Evolutionary conservation across 1,284 basidiomycete species (phyloP), one percentile per base, ranked within the genome.

Genomic region (Irpex sp.): DNA sequence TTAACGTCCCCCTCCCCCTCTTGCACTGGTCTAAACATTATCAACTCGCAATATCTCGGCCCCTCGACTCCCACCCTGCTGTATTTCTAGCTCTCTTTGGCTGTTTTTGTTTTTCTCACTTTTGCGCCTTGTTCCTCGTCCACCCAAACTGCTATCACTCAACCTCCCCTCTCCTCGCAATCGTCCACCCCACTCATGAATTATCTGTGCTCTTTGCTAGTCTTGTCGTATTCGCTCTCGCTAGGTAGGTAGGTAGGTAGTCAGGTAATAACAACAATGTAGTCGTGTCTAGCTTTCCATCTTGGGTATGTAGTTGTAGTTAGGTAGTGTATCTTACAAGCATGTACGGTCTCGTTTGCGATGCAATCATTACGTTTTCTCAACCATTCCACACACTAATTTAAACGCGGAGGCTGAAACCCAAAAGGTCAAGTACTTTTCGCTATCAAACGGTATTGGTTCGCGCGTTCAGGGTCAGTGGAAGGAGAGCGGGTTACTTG

Each of bases 11-110:
- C 31, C 31, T 31, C 31, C 31, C 31, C 31, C 31, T 34, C 31
- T 34, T 34, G 31, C 31, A 34, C 31, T 34, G 31, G 31, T 34
- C 31, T 34, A 34, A 34, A 34, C n/a, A 47, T 47, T 47, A 47
- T 47, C 44, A 47, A 21, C 62, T 31, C 56, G 37, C 40, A 57
- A 61, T 36, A 34, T 49, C 47, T 57, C 6, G 36, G 61, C 61
- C 15, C 44, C 54, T 17, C 48, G 31, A 3, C 21, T 59, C 19
- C 26, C 51, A 19, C 19, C 47, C 26, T 54, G 51, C 51, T 54
- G 51, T 54, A 54, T 54, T 54, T 54, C 8, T 54, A 54, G 15
- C 51, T 54, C 17, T 21, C 1, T 9, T 8, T 54, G 51, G 0
- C 4, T 21, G 51, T 19, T 54, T 54, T 17, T 17, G 9, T 17